Percentiles rank a stretch among this genome's conserved stretches.
phyloP scores from a whole-genome alignment of 768 basidiomycete genomes.

The Podaxis sp. region DNA sequence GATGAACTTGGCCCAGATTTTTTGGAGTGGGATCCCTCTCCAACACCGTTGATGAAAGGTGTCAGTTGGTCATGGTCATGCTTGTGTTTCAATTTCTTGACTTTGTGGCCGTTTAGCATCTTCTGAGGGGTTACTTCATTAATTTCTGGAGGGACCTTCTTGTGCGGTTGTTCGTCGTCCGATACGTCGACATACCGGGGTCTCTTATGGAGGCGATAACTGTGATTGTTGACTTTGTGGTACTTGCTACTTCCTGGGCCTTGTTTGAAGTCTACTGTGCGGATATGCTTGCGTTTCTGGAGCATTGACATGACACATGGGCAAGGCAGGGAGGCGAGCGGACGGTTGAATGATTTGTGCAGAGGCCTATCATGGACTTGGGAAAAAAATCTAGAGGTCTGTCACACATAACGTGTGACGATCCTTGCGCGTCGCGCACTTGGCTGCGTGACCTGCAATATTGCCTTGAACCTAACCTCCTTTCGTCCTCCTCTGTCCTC shows the following conservation, averaged over 20 bases:
- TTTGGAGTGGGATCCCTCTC: slow-evolving; percentile 17
- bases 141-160: slow-evolving; percentile 27
- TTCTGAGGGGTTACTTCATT: slow-evolving; percentile 21
- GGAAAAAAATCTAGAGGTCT: neutral
- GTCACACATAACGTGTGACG: slow-evolving; percentile 21
- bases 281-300: slow-evolving; percentile 9
- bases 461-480: slow-evolving; percentile 1
- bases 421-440: slow-evolving; percentile 21
- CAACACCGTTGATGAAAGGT: slow-evolving; percentile 2
- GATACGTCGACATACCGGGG: slow-evolving; percentile 35
- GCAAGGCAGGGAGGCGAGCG: slow-evolving; percentile 6
- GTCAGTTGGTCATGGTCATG: slow-evolving; percentile 9
- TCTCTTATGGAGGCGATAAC: slow-evolving; percentile 25
- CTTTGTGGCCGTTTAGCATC: slow-evolving; percentile 25
- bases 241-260: slow-evolving; percentile 3
- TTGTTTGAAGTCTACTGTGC: slow-evolving; percentile 9
- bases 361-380: neutral
- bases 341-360: neutral
- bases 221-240: slow-evolving; percentile 1
- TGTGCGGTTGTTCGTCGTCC: slow-evolving; percentile 36
- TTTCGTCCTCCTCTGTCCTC: slow-evolving; percentile 3
- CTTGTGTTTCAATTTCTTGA: slow-evolving; percentile 34
- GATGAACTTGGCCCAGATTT: slow-evolving; percentile 26
- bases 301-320: slow-evolving; percentile 18
- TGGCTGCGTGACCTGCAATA: slow-evolving; percentile 18